Base-by-base conservation (phyloP, 2,329 filamentous ascomycete genomes). In the Botrytis tulipae region DNA sequence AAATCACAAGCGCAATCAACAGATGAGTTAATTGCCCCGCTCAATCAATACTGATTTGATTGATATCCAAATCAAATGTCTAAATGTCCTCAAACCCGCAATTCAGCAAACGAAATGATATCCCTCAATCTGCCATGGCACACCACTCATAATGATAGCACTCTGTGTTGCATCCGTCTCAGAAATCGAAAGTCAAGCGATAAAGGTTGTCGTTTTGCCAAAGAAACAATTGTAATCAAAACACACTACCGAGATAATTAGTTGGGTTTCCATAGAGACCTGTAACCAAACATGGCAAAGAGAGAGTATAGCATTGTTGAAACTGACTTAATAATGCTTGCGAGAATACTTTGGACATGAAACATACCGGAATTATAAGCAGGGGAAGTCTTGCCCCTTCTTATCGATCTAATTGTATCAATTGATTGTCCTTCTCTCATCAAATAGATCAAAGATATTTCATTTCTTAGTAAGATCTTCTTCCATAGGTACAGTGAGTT, bases 71-170 rank as follows among this genome's bases (percentile, higher is more conserved):
- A 54, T 54, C 14, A 2, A 54, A 7, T 3, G 2, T 16, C 25
- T 54, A 54, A n/a, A 14, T 1, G 25, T n/a, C 5, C 1, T 7
- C 3, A n/a, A 16, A n/a, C 5, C 25, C 2, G 12, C n/a, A 16
- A 12, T 7, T 54, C 25, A 3, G 48, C 48, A n/a, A 54, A n/a
- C 12, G 14, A 51, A n/a, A 12, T n/a, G 48, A 12, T 3, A 7
- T n/a, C 7, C 25, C 6, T n/a, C 48, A 54, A n/a, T 54, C 5
- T 54, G 25, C 48, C 25, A 54, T 14, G 25, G 12, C 12, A 54
- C 16, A 5, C 12, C 25, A 16, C 25, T 54, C 48, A 54, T n/a
- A 16, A 54, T 16, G 25, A 54, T 54, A 16, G 7, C 3, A 54
- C 25, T 51, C 10, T n/a, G 48, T n/a, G 3, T 14, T 1, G 12